Conservation (phyloP, 129 eudicot genomes). For the Artemisia argyi region DNA sequence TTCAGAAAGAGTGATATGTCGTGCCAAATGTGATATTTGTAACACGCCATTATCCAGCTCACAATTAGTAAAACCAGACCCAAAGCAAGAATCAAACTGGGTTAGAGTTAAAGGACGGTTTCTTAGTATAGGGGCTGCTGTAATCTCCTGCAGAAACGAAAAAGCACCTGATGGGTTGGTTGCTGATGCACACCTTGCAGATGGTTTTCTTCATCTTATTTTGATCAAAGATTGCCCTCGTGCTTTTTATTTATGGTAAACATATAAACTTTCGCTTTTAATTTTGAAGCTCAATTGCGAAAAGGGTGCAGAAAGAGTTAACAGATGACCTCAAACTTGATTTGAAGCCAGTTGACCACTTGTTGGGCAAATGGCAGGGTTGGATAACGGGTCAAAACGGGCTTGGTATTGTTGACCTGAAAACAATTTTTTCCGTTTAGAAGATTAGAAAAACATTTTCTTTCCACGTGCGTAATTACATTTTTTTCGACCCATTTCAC, state of each 20-base stretch:
- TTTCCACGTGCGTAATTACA: no score
- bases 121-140: slow-evolving; percentile 96
- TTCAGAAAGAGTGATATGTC: slow-evolving; percentile 54
- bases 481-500: not conserved
- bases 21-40: slow-evolving; percentile 76
- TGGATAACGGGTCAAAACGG: not conserved
- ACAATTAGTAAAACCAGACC: slow-evolving; percentile 31
- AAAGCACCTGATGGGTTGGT: slow-evolving; percentile 98
- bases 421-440: not conserved
- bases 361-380: no score
- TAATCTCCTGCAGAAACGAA: slow-evolving; percentile 95
- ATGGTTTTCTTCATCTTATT: slow-evolving; percentile 89
- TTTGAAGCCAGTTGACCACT: no score
- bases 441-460: no score
- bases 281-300: not conserved
- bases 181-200: slow-evolving; percentile 96
- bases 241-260: slow-evolving; percentile 78
- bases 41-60: slow-evolving; percentile 23
- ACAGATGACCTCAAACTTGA: no score
- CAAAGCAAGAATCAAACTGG: slow-evolving; percentile 62
- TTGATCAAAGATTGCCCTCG: slow-evolving; percentile 89
- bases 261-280: not conserved
- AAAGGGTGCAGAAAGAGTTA: no score
- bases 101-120: slow-evolving; percentile 65
- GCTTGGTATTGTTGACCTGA: not conserved